Evolutionary conservation across 306 rosid species (phyloP), one percentile per base, ranked within the genome.

Genomic region (Sophora flavescens): DNA sequence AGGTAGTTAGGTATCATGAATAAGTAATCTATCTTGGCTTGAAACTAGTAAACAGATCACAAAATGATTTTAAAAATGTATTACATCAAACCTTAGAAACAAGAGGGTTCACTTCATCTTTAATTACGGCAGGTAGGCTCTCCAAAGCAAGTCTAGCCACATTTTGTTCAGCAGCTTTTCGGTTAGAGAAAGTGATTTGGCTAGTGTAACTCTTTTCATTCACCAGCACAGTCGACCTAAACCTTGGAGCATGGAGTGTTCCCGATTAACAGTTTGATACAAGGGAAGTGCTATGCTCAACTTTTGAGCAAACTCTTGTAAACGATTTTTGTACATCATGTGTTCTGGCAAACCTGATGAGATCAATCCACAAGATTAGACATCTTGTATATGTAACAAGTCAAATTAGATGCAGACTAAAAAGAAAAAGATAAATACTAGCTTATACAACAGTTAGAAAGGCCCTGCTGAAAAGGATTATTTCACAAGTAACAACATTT

Each of bases 131-230:
- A 9, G 41, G 16, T 48, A 86, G 54, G 14, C 1, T 3, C 22
- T 75, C 86, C 18, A 84, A 17, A 0, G 92, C 94, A 42, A 84
- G 13, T 53, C 64, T 85, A 2, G 94, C 89, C 10, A 22, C 91
- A 2, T 86, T 87, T 2, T 91, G 87, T 13, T 89, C 94, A 2
- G 94, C 91, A 0, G 78, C 84, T 79, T 73, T 86, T 28, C 84
- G 65, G 0, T 52, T 68, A 0, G 50, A 0, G 63, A 81, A 91
- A 3, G 84, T 70, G 32, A 48, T 57, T 2, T 78, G 26, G 1
- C 87, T 75, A n/a, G 86, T 75, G 48, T 74, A 86, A 10, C 1
- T 2, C 4, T 22, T 71, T 28, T 82, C 94, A 28, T 71, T 84
- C 4, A 88, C 87, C 26, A 5, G 9, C 28, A 91, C 92, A 0